phyloP scores from a whole-genome alignment of 352 stramenopile genomes.

The Elongisporangium undulatum region DNA sequence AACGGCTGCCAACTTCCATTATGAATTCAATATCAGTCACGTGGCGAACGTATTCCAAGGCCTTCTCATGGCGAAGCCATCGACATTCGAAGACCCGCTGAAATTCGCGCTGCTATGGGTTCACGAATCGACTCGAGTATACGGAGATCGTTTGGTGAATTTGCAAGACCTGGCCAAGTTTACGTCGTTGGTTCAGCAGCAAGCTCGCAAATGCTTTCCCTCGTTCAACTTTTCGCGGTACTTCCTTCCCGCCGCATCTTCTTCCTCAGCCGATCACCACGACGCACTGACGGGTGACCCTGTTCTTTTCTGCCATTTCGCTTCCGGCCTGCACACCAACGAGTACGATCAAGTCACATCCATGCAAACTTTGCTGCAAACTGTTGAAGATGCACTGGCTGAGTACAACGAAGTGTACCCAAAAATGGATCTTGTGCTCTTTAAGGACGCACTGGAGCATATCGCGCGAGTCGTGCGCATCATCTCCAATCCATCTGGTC shows the following conservation, averaged over 20 bases:
- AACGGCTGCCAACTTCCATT: slow-evolving; percentile 95
- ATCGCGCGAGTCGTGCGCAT: slow-evolving; percentile 93
- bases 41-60: slow-evolving; percentile 95
- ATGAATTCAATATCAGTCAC: slow-evolving; percentile 97
- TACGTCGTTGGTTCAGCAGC: slow-evolving; percentile 82
- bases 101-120: slow-evolving; percentile 94
- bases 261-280: slow-evolving; percentile 13
- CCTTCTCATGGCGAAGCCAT: slow-evolving; percentile 85
- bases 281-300: slow-evolving; percentile 56
- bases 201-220: slow-evolving; percentile 92
- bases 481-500: slow-evolving; percentile 90
- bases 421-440: slow-evolving; percentile 95
- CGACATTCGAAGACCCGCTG: slow-evolving; percentile 78
- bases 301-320: slow-evolving; percentile 93
- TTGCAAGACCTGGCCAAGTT: slow-evolving; percentile 82
- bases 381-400: slow-evolving; percentile 85
- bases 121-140: slow-evolving; percentile 96
- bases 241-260: slow-evolving; percentile 57
- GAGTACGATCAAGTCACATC: slow-evolving; percentile 92
- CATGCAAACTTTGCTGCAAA: slow-evolving; percentile 50
- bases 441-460: slow-evolving; percentile 95
- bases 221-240: slow-evolving; percentile 88
- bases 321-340: slow-evolving; percentile 77
- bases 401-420: slow-evolving; percentile 93
- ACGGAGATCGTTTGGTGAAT: slow-evolving; percentile 91